phyloP scores from a whole-genome alignment of 805 yeast species.

The Wickerhamiella hasegawae region DNA sequence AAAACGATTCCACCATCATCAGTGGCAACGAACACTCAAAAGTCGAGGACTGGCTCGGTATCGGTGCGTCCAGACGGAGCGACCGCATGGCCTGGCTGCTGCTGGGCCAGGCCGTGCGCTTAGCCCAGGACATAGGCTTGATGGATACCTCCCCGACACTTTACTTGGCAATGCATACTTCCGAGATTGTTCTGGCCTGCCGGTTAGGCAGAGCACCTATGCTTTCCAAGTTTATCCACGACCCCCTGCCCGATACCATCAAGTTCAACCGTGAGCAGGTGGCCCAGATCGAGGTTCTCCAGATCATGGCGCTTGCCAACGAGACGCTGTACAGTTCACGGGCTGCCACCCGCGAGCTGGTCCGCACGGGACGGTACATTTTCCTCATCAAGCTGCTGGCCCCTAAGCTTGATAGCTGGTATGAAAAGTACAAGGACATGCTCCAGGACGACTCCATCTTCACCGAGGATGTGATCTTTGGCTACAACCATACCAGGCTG shows the following conservation, averaged over 20 bases:
- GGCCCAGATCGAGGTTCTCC: constrained; percentile 66
- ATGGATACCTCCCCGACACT: constrained; percentile 58
- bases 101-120: constrained; percentile 69
- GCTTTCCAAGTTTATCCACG: constrained; percentile 47
- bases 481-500: constrained; percentile 68
- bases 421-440: constrained; percentile 31
- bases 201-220: constrained; percentile 65
- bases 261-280: constrained; percentile 38
- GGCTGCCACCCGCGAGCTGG: constrained; percentile 20
- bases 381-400: constrained; percentile 56
- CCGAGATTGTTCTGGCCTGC: constrained; percentile 73
- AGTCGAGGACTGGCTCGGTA: constrained; percentile 19
- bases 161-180: constrained; percentile 67
- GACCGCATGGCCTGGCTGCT: constrained; percentile 92
- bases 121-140: constrained; percentile 76
- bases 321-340: constrained; percentile 56
- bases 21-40: constrained; percentile 9
- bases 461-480: constrained; percentile 37
- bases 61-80: constrained; percentile 72
- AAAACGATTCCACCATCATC: constrained; percentile 72
- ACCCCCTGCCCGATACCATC: constrained; percentile 31
- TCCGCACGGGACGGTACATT: constrained; percentile 30
- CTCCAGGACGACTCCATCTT: constrained; percentile 22
- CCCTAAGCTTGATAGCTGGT: constrained; percentile 71
- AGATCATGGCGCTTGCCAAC: constrained; percentile 67